Evolutionary conservation across 306 rosid species (phyloP), one percentile per base, ranked within the genome.

Genomic region (Carpinus viminea): DNA sequence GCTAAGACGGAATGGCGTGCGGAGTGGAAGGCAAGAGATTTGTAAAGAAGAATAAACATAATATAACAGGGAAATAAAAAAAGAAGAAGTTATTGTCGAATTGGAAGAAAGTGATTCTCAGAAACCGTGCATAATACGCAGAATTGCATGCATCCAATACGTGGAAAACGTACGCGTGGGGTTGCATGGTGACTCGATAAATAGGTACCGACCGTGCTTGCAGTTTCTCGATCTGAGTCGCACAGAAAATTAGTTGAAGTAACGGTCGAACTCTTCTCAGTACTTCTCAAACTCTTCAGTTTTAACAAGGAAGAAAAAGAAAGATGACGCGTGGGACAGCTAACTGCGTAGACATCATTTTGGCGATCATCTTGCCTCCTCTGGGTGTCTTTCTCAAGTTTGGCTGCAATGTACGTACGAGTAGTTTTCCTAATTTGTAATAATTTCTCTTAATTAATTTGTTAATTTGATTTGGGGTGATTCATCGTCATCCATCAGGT

Each of bases 311-410:
- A 24, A 24, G 26, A 24, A 24, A 24, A 26, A 26, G 6, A 17
- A 21, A 59, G 52, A 78, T 88, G 91, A 72, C 88, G 76, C 88
- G 85, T 70, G 86, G 94, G 50, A 87, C 88, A 7, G 76, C 76
- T 0, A 91, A 36, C 82, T 93, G 85, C 84, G 4, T 93, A 34
- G 98, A 93, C 78, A 91, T 93, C 75, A 10, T 93, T 20, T 34
- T 93, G 11, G 98, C 98, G 72, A 89, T 93, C 84, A 46, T 93
- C 55, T 81, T 93, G 74, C 98, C 98, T 51, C 98, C 98, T 78
- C 94, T 93, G 7, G 98, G 98, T 3, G 98, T 93, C 71, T 93
- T 93, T 84, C 93, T 93, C 89, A 93, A 87, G 85, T 93, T 45
- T 69, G 98, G 92, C 12, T 91, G 97, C 91, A 8, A 31, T 2